Evolutionary conservation across 768 basidiomycete species (phyloP).

Genomic region (Boletus insuetus): DNA sequence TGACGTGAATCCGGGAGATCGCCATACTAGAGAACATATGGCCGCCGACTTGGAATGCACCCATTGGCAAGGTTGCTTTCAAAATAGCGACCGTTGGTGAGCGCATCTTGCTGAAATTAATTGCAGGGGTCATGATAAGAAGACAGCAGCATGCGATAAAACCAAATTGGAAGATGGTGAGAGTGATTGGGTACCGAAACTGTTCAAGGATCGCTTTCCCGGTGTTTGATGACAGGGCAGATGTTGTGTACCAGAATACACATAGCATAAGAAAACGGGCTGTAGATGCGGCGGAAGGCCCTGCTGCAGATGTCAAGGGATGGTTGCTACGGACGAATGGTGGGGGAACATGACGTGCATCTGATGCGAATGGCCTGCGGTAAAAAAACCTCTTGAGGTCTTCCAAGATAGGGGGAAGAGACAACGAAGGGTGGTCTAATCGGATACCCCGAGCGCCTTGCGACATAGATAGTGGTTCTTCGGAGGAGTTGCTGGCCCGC

Average conservation of each 20-base stretch:
- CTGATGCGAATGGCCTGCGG: conserved; percentile 13
- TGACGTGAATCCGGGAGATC: conserved; percentile 93
- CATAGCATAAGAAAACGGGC: conserved; percentile 77
- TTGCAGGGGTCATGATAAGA: conserved; percentile 73
- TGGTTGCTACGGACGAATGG: conserved; percentile 27
- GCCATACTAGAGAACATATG: conserved; percentile 98
- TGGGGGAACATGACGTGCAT: conserved; percentile 17
- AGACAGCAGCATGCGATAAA: conserved; percentile 89
- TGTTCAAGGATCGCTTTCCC: conserved; percentile 92
- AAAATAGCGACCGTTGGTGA: conserved; percentile 72
- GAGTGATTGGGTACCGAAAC: conserved; percentile 92
- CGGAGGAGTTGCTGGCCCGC: conserved; percentile 22
- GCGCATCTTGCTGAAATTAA: conserved; percentile 67
- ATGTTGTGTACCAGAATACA: conserved; percentile 88
- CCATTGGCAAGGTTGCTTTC: conserved; percentile 87
- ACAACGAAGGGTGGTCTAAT: conserved; percentile 3
- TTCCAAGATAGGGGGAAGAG: conserved; percentile 9
- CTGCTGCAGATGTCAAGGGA: conserved; percentile 14
- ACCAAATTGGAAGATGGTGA: conserved; percentile 97
- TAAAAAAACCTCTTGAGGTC: conserved; percentile 18
- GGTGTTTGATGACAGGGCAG: conserved; percentile 93
- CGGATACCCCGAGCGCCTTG: conserved; percentile 7
- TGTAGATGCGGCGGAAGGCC: conserved; percentile 27
- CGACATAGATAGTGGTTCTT: conserved; percentile 7
- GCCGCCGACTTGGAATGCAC: conserved; percentile 94